Evolutionary conservation across 768 basidiomycete genomes (phyloP).

Genomic region (Lactarius hatsudake): DNA sequence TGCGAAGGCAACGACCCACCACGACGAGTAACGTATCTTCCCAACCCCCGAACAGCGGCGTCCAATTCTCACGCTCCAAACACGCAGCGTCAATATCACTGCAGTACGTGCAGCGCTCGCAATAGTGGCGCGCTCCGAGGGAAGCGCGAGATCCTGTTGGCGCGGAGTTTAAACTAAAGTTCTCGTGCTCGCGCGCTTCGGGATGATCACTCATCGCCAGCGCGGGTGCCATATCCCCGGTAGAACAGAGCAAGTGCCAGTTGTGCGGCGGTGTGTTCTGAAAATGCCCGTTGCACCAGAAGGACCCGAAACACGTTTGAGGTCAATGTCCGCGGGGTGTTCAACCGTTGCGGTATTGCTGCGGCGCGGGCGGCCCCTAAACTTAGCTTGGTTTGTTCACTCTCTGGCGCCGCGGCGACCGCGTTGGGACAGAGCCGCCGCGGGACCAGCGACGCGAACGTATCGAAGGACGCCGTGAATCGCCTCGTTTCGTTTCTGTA

Average conservation of each 20-base stretch:
- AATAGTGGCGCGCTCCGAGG: background rate
- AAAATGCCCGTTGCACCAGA: background rate
- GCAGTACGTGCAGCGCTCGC: conserved; percentile 11
- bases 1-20: no score
- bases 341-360: conserved; percentile 8
- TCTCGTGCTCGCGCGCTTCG: conserved; percentile 5
- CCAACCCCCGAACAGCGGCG: no score
- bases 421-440: background rate
- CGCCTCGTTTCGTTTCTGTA: conserved; percentile 8
- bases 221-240: background rate
- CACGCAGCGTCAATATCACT: background rate
- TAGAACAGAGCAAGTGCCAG: background rate
- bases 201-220: conserved; percentile 10
- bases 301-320: conserved; percentile 17
- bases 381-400: no score
- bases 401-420: conserved; percentile 1
- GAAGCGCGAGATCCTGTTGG: no score
- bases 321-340: conserved; percentile 16
- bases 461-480: conserved; percentile 8
- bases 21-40: no score
- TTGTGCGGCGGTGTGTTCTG: no score
- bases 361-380: no score
- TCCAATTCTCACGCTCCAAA: no score
- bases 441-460: conserved; percentile 7
- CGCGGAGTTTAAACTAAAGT: background rate